Conservation (phyloP, 2,329 filamentous ascomycete species). For the Furcasterigmium furcatum region DNA sequence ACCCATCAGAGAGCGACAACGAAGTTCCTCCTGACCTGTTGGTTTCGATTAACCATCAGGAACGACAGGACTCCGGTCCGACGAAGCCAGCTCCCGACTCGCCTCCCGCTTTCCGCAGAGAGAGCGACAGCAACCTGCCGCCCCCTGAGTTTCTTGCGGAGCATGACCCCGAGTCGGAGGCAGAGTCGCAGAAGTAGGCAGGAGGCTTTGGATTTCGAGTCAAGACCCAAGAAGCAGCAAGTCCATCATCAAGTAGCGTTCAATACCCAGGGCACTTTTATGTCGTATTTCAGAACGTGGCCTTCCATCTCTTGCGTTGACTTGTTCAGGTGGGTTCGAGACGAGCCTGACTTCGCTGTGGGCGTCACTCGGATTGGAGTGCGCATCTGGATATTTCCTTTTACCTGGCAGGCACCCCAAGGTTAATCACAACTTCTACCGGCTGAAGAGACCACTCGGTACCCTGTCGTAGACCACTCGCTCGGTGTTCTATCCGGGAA, state of each 20-base stretch:
- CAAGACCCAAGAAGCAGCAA: too few relatives aligned
- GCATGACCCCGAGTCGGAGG: conserved; percentile 19
- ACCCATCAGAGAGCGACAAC: conserved; percentile 31
- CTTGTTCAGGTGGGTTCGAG: too few relatives aligned
- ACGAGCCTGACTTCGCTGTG: too few relatives aligned
- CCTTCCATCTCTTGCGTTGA: too few relatives aligned
- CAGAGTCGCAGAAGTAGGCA: background rate
- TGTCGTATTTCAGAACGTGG: too few relatives aligned
- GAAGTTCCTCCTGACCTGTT: conserved; percentile 39
- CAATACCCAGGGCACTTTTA: background rate
- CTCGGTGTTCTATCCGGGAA: too few relatives aligned
- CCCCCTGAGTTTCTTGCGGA: conserved; percentile 46
- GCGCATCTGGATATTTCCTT: too few relatives aligned
- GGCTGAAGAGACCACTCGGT: too few relatives aligned
- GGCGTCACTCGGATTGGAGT: too few relatives aligned
- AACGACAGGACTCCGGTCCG: conserved; percentile 12
- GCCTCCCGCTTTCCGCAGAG: conserved; percentile 12
- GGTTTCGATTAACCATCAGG: conserved; percentile 25
- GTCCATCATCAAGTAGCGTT: background rate
- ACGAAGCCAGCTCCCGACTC: background rate
- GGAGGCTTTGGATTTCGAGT: background rate
- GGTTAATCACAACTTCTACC: too few relatives aligned
- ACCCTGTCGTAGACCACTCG: too few relatives aligned
- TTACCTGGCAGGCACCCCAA: too few relatives aligned
- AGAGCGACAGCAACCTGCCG: conserved; percentile 47